Evolutionary conservation across 23 red algal genomes (phyloP), one percentile per base, ranked within the genome.

Genomic region (Chondrus crispus): DNA sequence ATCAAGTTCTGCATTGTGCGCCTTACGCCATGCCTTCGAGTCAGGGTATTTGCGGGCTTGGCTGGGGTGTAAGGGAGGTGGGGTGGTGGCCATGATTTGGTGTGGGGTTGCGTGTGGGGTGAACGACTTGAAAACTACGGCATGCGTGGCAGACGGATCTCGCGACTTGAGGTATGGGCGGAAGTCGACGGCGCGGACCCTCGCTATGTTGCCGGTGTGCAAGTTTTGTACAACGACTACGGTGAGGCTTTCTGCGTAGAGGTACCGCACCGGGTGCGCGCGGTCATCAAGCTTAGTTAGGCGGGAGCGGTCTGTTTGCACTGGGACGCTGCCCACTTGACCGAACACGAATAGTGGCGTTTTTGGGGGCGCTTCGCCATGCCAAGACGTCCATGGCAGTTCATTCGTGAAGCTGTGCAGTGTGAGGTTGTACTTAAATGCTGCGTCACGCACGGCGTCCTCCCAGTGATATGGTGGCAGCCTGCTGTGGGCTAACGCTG

Each of bases 11-110:
- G 16, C 7, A 33, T 78, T 75, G 85, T 52, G 68, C 6, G 46
- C 68, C 9, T 4, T 36, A 53, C 29, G 18, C 85, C 44, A 78
- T 44, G 48, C n/a, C 5, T 62, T 2, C 2, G 68, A 2, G 43
- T 89, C 85, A n/a, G 85, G 42, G 28, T 89, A 89, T 40, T 62
- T 68, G 28, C 32, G 32, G 2, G 85, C 69, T 78, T 89, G 46
- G 28, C 39, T 33, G 33, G 39, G 14, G 11, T 44, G 53, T 2
- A 55, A 29, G 14, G 70, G 70, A 44, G 84, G 46, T 5, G 49
- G 84, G 30, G 84, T 88, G 3, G 10, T 88, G 44, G 36, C 14
- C 2, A 38, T 88, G 39, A 88, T 88, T 12, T 46, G 73, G 40
- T 35, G 4, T 6, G 84, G 63, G 45, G 38, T 88, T 37, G 26